These are phyloP conservation scores for Diplosphaera chodatii DNA, from an alignment of 139 green algal genomes.

Conservation along the genomic window DNA sequence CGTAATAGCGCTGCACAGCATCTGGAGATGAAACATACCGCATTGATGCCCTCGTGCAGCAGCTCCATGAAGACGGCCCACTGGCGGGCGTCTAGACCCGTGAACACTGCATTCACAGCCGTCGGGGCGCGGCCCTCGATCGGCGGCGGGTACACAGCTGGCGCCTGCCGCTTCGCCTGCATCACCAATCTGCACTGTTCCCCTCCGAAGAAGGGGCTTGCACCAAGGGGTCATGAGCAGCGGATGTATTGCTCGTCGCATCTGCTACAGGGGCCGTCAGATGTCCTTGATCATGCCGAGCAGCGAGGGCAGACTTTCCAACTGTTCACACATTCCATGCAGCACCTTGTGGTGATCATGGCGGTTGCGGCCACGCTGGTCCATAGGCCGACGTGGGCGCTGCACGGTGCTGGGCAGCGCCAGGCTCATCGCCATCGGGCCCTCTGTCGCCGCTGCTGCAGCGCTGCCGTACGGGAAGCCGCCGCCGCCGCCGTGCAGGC, in stretches of 20 bases:
- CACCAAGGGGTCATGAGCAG: no score
- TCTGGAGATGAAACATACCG: no score
- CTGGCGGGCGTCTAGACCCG: constrained; percentile 36
- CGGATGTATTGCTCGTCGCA: no score
- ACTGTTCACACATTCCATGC: no score
- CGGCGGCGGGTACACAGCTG: constrained; percentile 53
- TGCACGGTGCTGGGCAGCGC: neutral
- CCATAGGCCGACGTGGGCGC: neutral
- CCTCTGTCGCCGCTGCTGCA: neutral
- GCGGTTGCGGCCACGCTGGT: neutral
- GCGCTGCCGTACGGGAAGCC: neutral
- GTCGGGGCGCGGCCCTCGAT: constrained; percentile 43
- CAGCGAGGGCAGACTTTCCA: no score
- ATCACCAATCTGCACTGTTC: no score
- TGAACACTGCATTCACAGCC: constrained; percentile 46
- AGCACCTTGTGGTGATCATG: neutral
- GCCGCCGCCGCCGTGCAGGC: neutral
- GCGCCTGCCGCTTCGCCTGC: constrained; percentile 3
- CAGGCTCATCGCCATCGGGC: neutral
- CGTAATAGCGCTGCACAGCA: no score
- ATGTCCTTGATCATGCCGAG: no score
- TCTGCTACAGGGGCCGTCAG: no score
- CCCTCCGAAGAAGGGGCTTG: no score
- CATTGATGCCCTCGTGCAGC: constrained; percentile 36
- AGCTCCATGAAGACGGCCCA: constrained; percentile 61